phyloP scores from a whole-genome alignment of 2,329 filamentous ascomycete species.

The Gremmenia infestans region DNA sequence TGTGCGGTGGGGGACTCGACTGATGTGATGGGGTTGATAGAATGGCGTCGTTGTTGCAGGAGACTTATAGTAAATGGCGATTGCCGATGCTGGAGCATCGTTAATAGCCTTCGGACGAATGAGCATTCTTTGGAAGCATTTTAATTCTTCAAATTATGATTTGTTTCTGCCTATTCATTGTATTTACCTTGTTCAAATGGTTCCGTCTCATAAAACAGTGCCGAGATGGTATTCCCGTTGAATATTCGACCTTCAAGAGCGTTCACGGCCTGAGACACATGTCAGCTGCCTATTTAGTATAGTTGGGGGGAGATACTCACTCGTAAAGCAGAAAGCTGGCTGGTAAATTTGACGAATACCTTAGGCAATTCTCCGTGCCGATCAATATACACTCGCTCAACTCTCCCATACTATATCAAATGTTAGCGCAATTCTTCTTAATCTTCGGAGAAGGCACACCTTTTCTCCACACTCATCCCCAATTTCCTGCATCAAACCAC shows the following conservation, averaged over 20 bases:
- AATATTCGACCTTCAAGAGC: conserved; percentile 84
- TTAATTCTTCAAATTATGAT: not conserved
- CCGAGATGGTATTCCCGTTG: conserved; percentile 78
- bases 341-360: conserved; percentile 93
- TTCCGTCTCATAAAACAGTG: conserved; percentile 75
- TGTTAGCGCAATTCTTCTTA: not conserved
- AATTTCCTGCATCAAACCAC: conserved; percentile 82
- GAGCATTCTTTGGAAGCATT: not conserved
- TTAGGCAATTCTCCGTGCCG: conserved; percentile 49
- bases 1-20: too few relatives aligned
- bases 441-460: conserved; percentile 36
- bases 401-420: conserved; percentile 63
- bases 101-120: not conserved
- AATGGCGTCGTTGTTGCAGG: too few relatives aligned
- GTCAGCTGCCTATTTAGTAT: conserved; percentile 15
- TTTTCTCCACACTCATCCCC: conserved; percentile 88
- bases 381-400: conserved; percentile 75
- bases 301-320: conserved; percentile 45
- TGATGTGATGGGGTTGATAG: too few relatives aligned
- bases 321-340: conserved; percentile 74
- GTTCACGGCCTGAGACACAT: conserved; percentile 66
- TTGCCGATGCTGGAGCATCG: not conserved
- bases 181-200: conserved; percentile 71
- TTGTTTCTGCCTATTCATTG: conserved; percentile 14
- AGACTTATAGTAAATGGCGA: not conserved